Conservation (phyloP, 768 basidiomycete genomes). For the Coprinellus aureogranulatus region DNA sequence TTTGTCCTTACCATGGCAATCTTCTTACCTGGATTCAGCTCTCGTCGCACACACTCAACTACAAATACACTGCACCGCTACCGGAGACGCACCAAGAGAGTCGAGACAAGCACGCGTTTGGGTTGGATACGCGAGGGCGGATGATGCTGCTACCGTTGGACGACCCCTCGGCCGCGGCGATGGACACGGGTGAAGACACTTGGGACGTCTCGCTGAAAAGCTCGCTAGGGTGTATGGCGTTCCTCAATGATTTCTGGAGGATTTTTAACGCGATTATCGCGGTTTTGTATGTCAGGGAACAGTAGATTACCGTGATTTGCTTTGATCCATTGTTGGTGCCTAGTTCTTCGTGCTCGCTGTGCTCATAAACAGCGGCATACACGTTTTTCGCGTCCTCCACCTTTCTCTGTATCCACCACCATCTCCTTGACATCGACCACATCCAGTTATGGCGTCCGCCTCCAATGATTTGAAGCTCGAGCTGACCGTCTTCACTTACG, state of each 20-base stretch:
- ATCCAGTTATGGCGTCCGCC: too few species aligned
- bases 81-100: conserved; percentile 37
- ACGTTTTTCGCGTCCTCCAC: too few species aligned
- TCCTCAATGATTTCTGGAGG: background rate
- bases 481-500: too few species aligned
- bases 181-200: conserved; percentile 6
- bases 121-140: conserved; percentile 67
- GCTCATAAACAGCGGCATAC: too few species aligned
- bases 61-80: conserved; percentile 50
- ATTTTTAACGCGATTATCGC: background rate
- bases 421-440: too few species aligned
- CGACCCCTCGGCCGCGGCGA: background rate
- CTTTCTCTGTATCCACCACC: too few species aligned
- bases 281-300: background rate
- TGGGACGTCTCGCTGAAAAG: conserved; percentile 8
- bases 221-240: conserved; percentile 5
- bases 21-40: conserved; percentile 31
- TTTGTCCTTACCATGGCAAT: background rate
- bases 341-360: too few species aligned
- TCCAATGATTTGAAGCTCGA: too few species aligned
- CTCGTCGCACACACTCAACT: conserved; percentile 50
- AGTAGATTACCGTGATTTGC: background rate
- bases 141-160: conserved; percentile 56
- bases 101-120: conserved; percentile 65
- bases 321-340: background rate